These are phyloP conservation scores for Pyricularia sp. DNA, from an alignment of 2,329 filamentous ascomycete species.

Conservation along the genomic window DNA sequence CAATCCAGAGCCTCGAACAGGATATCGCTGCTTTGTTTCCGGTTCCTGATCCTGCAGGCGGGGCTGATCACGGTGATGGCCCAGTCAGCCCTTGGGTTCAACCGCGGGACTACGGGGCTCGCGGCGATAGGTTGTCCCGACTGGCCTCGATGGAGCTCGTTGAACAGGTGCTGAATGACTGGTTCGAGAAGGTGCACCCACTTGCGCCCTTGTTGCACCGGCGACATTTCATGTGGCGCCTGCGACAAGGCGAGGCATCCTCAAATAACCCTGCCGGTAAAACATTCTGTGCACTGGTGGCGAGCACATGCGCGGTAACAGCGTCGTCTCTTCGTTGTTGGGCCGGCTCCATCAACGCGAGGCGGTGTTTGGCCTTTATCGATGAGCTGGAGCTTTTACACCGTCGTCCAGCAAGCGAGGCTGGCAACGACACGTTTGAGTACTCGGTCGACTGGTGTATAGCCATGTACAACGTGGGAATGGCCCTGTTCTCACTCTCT, in stretches of 20 bases:
- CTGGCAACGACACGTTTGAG: not conserved
- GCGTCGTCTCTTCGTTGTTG: constrained; percentile 19
- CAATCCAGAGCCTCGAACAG: not conserved
- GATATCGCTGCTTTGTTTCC: not conserved
- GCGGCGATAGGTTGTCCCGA: constrained; percentile 4
- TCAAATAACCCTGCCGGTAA: constrained; percentile 11
- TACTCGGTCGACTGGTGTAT: constrained; percentile 25
- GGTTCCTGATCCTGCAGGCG: not conserved
- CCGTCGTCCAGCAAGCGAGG: constrained; percentile 5
- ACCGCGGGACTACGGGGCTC: not conserved
- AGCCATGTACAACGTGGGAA: constrained; percentile 24
- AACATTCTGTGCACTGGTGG: constrained; percentile 21
- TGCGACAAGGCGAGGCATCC: constrained; percentile 15
- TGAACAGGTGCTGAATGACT: constrained; percentile 18
- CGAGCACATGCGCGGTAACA: constrained; percentile 25
- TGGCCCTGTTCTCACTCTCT: constrained; percentile 12
- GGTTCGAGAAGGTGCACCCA: constrained; percentile 26
- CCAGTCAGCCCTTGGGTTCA: not conserved
- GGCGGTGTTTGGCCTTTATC: constrained; percentile 21
- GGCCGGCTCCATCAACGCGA: constrained; percentile 15
- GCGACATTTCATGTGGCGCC: constrained; percentile 18
- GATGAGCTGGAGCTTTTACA: constrained; percentile 17
- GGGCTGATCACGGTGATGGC: not conserved
- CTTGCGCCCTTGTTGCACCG: constrained; percentile 23
- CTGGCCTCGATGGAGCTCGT: constrained; percentile 9